Conservation (phyloP, 306 rosid genomes). For the Cicer judaicum region DNA sequence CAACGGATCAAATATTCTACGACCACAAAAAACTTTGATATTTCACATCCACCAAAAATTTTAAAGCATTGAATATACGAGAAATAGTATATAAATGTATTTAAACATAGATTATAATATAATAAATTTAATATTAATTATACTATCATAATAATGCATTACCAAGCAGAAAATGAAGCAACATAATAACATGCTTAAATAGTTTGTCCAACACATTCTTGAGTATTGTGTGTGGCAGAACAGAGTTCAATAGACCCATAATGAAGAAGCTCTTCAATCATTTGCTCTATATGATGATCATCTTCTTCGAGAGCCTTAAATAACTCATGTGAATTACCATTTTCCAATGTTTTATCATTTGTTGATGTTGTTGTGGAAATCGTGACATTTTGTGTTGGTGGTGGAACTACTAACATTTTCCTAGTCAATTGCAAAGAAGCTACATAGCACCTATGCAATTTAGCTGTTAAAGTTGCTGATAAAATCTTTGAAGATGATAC, state of each 20-base stretch:
- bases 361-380: neutral
- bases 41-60: too few relatives aligned
- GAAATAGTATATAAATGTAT: too few relatives aligned
- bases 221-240: conserved; percentile 2
- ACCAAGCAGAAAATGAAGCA: conserved; percentile 9
- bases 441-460: conserved; percentile 70
- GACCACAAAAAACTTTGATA: too few relatives aligned
- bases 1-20: too few relatives aligned
- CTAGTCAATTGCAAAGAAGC: conserved; percentile 71
- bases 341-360: conserved; percentile 35
- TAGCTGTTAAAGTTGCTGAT: conserved; percentile 69
- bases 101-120: too few relatives aligned
- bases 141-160: conserved; percentile 36
- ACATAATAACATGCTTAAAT: neutral
- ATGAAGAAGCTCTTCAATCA: conserved; percentile 74
- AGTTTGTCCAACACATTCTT: neutral
- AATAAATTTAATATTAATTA: too few relatives aligned
- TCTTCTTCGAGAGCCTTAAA: conserved; percentile 62
- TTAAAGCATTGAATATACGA: too few relatives aligned
- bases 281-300: conserved; percentile 62
- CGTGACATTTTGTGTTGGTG: neutral
- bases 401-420: conserved; percentile 30
- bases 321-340: conserved; percentile 21
- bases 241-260: conserved; percentile 72
- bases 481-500: conserved; percentile 65